phyloP scores from a whole-genome alignment of 352 stramenopile genomes.

The Pythium biforme region DNA sequence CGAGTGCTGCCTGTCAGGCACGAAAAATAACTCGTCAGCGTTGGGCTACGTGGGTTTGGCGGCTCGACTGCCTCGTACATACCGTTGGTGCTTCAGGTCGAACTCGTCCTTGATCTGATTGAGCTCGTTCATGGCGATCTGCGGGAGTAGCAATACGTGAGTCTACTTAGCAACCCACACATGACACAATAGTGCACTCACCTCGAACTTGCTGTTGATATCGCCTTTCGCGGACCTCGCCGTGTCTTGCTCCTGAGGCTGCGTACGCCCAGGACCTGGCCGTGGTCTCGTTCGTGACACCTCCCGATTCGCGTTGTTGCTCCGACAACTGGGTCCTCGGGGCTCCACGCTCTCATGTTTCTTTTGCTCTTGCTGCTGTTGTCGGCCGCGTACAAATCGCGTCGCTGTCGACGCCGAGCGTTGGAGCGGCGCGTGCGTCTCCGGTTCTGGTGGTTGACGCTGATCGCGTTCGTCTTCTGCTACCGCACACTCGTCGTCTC shows the following conservation, averaged over 20 bases:
- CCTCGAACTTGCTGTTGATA: constrained; percentile 53
- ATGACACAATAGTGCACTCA: constrained; percentile 1
- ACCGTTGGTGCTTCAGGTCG: constrained; percentile 38
- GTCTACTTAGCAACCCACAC: not conserved
- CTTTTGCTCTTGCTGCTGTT: not conserved
- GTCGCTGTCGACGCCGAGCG: not conserved
- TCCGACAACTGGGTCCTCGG: not conserved
- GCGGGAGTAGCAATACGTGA: not conserved
- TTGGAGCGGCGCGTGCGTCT: not conserved
- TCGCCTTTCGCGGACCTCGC: constrained; percentile 15
- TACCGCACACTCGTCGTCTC: constrained; percentile 10
- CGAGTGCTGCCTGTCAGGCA: not conserved
- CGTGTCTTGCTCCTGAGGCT: not conserved
- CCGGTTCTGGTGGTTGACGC: not conserved
- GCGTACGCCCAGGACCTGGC: not conserved
- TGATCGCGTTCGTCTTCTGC: not conserved
- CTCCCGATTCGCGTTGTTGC: not conserved
- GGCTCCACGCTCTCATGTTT: not conserved
- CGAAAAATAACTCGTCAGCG: not conserved
- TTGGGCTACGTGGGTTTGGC: not conserved
- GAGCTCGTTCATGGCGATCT: constrained; percentile 52
- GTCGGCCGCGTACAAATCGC: constrained; percentile 7
- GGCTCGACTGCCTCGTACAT: too few species aligned
- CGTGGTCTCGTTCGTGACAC: not conserved
- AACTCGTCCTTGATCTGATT: constrained; percentile 46